Conservation (phyloP, 169 alveolate genomes). For the Plasmodium relictum region DNA sequence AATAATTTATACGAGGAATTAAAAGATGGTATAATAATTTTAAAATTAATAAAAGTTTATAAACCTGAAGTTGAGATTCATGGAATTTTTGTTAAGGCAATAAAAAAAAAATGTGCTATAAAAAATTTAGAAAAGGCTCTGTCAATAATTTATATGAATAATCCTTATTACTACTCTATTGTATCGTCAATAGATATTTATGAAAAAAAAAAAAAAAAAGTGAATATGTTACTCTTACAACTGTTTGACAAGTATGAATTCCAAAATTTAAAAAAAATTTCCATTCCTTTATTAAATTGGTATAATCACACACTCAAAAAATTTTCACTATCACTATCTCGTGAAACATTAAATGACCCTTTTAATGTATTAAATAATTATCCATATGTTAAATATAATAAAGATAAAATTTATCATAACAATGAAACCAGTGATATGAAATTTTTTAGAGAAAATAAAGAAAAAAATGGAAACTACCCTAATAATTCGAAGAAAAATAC, state of each 20-base stretch:
- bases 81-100: conserved; percentile 45
- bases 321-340: conserved; percentile 18
- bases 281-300: conserved; percentile 53
- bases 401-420: neutral
- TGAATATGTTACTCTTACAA: conserved; percentile 48
- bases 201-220: conserved; percentile 53
- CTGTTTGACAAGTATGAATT: conserved; percentile 59
- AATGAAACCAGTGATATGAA: neutral
- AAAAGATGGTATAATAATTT: conserved; percentile 52
- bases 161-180: conserved; percentile 53
- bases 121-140: conserved; percentile 68
- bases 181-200: conserved; percentile 65
- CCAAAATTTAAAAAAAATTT: conserved; percentile 42
- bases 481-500: neutral
- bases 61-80: conserved; percentile 35
- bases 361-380: conserved; percentile 12
- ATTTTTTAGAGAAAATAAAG: neutral
- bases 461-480: neutral
- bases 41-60: conserved; percentile 48
- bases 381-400: neutral
- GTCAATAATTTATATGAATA: conserved; percentile 49
- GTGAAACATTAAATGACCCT: conserved; percentile 44
- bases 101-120: conserved; percentile 65
- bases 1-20: conserved; percentile 55
- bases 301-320: conserved; percentile 36